Conservation (phyloP, 768 basidiomycete species). For the Phanerochaete carnosa region DNA sequence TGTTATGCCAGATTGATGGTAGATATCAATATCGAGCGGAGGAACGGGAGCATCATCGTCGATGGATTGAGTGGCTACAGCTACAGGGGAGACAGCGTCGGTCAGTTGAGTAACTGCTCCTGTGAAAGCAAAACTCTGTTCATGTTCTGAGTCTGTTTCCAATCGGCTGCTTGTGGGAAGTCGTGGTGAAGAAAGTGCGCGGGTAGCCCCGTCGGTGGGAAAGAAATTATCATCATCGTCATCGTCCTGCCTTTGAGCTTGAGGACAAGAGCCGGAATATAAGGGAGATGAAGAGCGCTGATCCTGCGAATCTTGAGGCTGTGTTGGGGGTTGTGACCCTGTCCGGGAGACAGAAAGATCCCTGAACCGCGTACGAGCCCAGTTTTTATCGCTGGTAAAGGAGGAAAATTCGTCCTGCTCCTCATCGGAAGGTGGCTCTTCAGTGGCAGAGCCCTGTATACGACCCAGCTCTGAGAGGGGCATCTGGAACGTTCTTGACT, state of each 20-base stretch:
- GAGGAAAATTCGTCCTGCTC: not conserved
- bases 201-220: not conserved
- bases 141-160: not conserved
- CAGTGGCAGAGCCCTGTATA: constrained; percentile 15
- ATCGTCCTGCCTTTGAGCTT: not conserved
- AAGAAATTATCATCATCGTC: not conserved
- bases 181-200: not conserved
- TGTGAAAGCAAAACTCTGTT: not conserved
- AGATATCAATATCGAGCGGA: not conserved
- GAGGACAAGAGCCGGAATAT: not conserved
- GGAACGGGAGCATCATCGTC: not conserved
- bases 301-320: not conserved
- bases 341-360: not conserved
- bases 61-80: not conserved
- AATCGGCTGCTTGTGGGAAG: not conserved
- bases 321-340: not conserved
- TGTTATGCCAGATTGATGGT: not conserved
- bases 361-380: not conserved
- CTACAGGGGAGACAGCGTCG: not conserved
- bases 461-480: constrained; percentile 55
- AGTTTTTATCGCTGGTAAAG: not conserved
- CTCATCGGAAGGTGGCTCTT: constrained; percentile 4
- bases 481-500: constrained; percentile 36
- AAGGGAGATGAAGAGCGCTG: not conserved
- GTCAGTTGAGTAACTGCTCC: not conserved